These are phyloP conservation scores for Thelephora aurantiotincta DNA, from an alignment of 768 basidiomycete genomes.

Conservation along the genomic window DNA sequence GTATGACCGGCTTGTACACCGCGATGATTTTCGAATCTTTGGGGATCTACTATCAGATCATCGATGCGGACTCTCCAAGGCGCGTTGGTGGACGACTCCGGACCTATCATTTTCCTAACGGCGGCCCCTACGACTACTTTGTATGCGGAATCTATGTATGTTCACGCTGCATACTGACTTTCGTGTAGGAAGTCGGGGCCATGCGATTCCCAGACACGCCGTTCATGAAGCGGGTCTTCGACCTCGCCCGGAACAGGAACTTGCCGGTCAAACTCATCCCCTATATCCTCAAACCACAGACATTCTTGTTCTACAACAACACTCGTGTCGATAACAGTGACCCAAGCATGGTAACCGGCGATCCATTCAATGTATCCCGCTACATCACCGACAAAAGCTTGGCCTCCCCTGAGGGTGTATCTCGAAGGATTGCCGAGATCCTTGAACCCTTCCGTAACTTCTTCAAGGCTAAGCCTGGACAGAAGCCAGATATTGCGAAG, in stretches of 20 bases:
- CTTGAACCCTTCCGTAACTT: too few species aligned
- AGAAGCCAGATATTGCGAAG: too few species aligned
- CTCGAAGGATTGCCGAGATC: not conserved
- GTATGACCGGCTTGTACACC: conserved; percentile 8
- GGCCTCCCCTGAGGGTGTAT: not conserved
- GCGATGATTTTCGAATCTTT: conserved; percentile 12
- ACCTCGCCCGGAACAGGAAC: not conserved
- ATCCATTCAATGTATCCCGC: not conserved
- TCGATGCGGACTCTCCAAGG: conserved; percentile 7
- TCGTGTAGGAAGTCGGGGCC: not conserved
- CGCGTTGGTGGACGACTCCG: conserved; percentile 11
- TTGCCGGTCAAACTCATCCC: not conserved
- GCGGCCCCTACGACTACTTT: conserved; percentile 1
- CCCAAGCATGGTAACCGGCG: not conserved
- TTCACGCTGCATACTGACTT: not conserved
- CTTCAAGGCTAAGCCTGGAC: too few species aligned
- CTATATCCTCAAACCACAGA: not conserved
- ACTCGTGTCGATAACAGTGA: not conserved
- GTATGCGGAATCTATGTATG: not conserved
- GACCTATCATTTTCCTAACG: conserved; percentile 4
- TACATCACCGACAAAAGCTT: not conserved
- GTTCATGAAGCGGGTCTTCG: not conserved
- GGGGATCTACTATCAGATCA: conserved; percentile 9
- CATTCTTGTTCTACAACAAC: not conserved
- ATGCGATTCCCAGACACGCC: not conserved